Evolutionary conservation across 75 land plant species (phyloP), one percentile per base, ranked within the genome.

Genomic region (Isoetes taiwanensis): DNA sequence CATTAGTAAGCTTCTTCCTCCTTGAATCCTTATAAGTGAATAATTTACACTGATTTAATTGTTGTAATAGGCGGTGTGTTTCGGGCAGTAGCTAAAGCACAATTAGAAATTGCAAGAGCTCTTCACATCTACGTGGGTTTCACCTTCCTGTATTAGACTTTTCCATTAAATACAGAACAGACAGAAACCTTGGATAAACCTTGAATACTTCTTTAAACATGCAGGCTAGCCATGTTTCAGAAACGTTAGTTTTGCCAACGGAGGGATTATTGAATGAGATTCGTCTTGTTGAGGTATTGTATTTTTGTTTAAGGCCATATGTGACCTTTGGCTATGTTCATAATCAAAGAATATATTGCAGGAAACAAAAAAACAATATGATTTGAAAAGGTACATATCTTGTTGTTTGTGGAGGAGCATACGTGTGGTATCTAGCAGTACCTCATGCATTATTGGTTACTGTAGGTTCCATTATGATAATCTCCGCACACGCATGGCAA

Each of bases 301-400:
- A 9, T 37, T 37, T 14, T 37, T 37, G 38, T 37, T 37, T 37
- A 37, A 37, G 38, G 11, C 14, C 11, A 14, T 9, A 37, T 9
- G 11, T 9, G 9, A 37, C 38, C 38, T 37, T 14, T 46, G 8
- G 8, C 23, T 46, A 3, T 46, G 8, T 46, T 46, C n/a, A n/a
- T n/a, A n/a, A n/a, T n/a, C n/a, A n/a, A n/a, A n/a, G n/a, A n/a
- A n/a, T n/a, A n/a, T n/a, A n/a, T n/a, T n/a, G n/a, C n/a, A 46
- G 50, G 50, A 46, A 46, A 46, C 50, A 23, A 46, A 46, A 23
- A 46, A 46, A 46, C 12, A 46, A 46, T 46, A 46, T 23, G 50
- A 46, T n/a, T 16, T 19, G 16, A 46, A 46, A n/a, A 46, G 50
- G 50, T 46, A 46, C 8, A 6, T 46, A 46, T 5, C 16, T 19